Percentiles rank a stretch among this genome's conserved stretches.
Evolutionary conservation across 371 early-diverging fungal genomes (phyloP).

Genomic region (Mortierella sp.): DNA sequence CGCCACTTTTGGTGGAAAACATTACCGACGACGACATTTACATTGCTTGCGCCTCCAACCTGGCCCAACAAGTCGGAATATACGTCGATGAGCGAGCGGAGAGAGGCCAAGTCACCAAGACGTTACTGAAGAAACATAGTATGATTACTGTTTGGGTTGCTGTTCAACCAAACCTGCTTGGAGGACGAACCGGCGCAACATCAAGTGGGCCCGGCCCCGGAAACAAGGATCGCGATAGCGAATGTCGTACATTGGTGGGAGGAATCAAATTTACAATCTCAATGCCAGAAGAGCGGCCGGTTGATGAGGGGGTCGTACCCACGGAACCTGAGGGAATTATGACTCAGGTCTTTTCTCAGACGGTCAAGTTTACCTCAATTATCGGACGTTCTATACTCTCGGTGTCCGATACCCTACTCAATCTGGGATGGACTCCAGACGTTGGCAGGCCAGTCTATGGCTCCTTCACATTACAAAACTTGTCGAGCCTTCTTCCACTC

Average conservation of each 20-base stretch:
- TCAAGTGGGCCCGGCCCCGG: constrained; percentile 17
- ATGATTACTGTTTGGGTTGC: constrained; percentile 82
- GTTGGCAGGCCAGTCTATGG: constrained; percentile 70
- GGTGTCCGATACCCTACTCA: constrained; percentile 72
- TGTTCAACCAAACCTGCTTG: constrained; percentile 80
- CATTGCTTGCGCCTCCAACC: constrained; percentile 82
- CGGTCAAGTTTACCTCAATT: constrained; percentile 82
- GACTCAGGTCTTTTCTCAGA: constrained; percentile 72
- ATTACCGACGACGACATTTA: constrained; percentile 73
- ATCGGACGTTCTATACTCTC: constrained; percentile 85
- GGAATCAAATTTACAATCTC: constrained; percentile 83
- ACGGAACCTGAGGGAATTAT: constrained; percentile 29
- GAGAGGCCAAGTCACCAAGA: constrained; percentile 69
- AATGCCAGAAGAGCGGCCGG: constrained; percentile 59
- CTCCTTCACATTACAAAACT: constrained; percentile 71
- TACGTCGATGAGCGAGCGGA: constrained; percentile 80
- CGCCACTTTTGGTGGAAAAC: constrained; percentile 80
- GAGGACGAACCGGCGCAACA: constrained; percentile 28
- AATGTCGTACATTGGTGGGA: constrained; percentile 83
- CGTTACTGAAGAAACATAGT: constrained; percentile 65
- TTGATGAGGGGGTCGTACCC: background rate
- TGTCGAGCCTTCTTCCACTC: constrained; percentile 74
- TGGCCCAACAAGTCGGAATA: constrained; percentile 85
- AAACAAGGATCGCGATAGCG: constrained; percentile 58
- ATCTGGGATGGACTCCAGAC: constrained; percentile 69